phyloP scores from a whole-genome alignment of 225 moss, liverwort and hornwort genomes.

The Pseudoscleropodium purum region DNA sequence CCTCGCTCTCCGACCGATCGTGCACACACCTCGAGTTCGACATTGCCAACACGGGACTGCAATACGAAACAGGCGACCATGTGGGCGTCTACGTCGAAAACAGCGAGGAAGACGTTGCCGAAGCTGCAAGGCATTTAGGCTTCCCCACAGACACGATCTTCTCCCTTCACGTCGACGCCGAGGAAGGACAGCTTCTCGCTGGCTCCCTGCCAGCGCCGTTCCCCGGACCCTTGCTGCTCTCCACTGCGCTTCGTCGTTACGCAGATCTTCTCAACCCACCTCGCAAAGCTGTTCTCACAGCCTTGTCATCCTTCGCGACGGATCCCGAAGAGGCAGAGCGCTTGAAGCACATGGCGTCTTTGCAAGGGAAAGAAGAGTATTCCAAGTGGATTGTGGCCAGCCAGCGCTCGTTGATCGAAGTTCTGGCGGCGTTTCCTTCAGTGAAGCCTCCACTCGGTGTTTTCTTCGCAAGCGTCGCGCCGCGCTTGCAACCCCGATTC shows the following conservation, averaged over 20 bases:
- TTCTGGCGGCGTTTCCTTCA: slow-evolving; percentile 64
- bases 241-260: slow-evolving; percentile 68
- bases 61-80: slow-evolving; percentile 86
- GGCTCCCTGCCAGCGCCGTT: slow-evolving; percentile 66
- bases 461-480: slow-evolving; percentile 80
- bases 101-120: slow-evolving; percentile 55
- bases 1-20: slow-evolving; percentile 65
- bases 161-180: slow-evolving; percentile 71
- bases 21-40: slow-evolving; percentile 95
- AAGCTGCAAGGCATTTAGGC: slow-evolving; percentile 55
- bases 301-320: slow-evolving; percentile 48
- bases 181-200: slow-evolving; percentile 57
- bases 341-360: slow-evolving; percentile 59
- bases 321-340: slow-evolving; percentile 47
- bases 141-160: slow-evolving; percentile 58
- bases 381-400: slow-evolving; percentile 52
- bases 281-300: slow-evolving; percentile 55
- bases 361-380: slow-evolving; percentile 83
- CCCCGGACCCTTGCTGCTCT: slow-evolving; percentile 64
- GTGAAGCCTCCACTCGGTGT: slow-evolving; percentile 74
- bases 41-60: slow-evolving; percentile 51
- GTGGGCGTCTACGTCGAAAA: slow-evolving; percentile 85
- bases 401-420: slow-evolving; percentile 77
- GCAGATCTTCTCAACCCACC: slow-evolving; percentile 86
- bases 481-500: slow-evolving; percentile 77